These are phyloP conservation scores for Irpex sp. DNA, from an alignment of 1,284 basidiomycete genomes.

Conservation along the genomic window DNA sequence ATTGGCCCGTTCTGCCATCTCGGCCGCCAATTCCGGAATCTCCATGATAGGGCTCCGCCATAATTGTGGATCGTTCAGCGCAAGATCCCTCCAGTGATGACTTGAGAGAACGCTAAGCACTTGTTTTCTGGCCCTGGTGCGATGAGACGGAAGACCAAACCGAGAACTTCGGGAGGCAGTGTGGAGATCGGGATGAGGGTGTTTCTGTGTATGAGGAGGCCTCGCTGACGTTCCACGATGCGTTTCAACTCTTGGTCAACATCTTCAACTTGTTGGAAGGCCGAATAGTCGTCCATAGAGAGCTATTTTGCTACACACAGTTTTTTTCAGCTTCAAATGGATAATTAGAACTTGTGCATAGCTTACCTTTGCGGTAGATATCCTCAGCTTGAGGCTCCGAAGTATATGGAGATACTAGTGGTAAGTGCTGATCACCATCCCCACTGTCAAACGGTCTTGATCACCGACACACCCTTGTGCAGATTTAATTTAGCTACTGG, in stretches of 20 bases:
- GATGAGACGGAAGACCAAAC: background rate
- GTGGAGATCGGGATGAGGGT: background rate
- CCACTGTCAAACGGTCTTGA: too few relatives aligned
- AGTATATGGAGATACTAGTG: too few relatives aligned
- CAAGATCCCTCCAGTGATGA: background rate
- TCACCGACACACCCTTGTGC: too few relatives aligned
- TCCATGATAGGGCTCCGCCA: background rate
- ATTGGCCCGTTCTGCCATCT: background rate
- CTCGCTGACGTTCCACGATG: background rate
- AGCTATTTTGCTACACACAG: too few relatives aligned
- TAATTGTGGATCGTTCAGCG: background rate
- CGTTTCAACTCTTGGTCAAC: background rate
- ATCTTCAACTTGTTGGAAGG: background rate
- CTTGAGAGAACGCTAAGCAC: background rate
- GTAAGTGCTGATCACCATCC: too few relatives aligned
- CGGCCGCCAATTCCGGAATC: background rate
- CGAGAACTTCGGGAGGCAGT: background rate
- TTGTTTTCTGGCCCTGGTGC: background rate
- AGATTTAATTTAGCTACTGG: too few relatives aligned
- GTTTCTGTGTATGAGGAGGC: background rate
- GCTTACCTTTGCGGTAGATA: too few relatives aligned
- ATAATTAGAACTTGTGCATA: too few relatives aligned
- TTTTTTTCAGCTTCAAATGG: too few relatives aligned
- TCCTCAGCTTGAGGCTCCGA: too few relatives aligned
- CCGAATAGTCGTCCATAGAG: too few relatives aligned